A percentile compares a stretch with the other conserved stretches of the same genome.
These are phyloP conservation scores for Hygrophorus pudorinus DNA, from an alignment of 768 basidiomycete species.

Conservation along the genomic window DNA sequence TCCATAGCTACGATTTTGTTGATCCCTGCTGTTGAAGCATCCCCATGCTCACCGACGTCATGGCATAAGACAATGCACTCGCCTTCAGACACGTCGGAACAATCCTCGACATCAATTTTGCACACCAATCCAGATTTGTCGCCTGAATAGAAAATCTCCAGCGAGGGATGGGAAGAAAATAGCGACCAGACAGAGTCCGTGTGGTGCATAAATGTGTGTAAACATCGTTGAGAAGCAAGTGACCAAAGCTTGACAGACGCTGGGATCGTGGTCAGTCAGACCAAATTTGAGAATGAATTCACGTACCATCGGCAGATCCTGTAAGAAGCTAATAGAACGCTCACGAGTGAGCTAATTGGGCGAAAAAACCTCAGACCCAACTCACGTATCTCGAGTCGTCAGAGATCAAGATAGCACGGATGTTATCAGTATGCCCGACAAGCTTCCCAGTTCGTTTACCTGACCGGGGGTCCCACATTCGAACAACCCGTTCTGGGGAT, in stretches of 20 bases:
- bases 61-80: slow-evolving; percentile 81
- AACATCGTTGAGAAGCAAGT: slow-evolving; percentile 72
- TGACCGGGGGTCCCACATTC: slow-evolving; percentile 89
- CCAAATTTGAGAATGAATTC: slow-evolving; percentile 7
- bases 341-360: slow-evolving; percentile 7
- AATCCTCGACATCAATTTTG: slow-evolving; percentile 83
- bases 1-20: slow-evolving; percentile 78
- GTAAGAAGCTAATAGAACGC: slow-evolving; percentile 52
- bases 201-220: slow-evolving; percentile 96
- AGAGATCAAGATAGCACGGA: slow-evolving; percentile 79
- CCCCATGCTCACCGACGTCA: slow-evolving; percentile 35
- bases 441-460: slow-evolving; percentile 71
- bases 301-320: slow-evolving; percentile 68
- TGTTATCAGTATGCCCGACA: slow-evolving; percentile 96
- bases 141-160: slow-evolving; percentile 89
- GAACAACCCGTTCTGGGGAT: slow-evolving; percentile 82
- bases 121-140: slow-evolving; percentile 87
- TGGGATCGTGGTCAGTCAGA: slow-evolving; percentile 12
- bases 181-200: slow-evolving; percentile 93
- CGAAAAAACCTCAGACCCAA: slow-evolving; percentile 11
- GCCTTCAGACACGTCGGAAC: slow-evolving; percentile 74
- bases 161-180: slow-evolving; percentile 75
- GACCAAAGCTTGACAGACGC: slow-evolving; percentile 95
- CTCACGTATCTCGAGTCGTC: slow-evolving; percentile 88
- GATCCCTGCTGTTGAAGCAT: slow-evolving; percentile 42